A percentile compares a stretch with the other conserved stretches of the same genome.
Conservation (phyloP, 164 flowering plant species). For the Magnolia officinalis region DNA sequence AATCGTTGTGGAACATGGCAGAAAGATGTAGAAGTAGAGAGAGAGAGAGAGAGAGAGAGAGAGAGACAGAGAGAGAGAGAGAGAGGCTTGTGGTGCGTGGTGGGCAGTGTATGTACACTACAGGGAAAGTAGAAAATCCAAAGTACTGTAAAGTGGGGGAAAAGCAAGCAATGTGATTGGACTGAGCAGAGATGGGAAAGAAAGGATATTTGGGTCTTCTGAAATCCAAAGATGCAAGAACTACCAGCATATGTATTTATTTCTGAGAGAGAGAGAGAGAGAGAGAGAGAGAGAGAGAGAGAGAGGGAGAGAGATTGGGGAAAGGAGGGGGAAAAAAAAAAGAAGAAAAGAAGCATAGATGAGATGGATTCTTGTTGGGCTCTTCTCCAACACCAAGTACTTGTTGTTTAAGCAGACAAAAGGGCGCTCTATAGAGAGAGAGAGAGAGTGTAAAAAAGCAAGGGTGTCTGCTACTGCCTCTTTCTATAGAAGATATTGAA, state of each 20-base stretch:
- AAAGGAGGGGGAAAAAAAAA: not conserved
- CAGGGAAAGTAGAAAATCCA: not conserved
- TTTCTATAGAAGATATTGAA: not conserved
- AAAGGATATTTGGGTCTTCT: not conserved
- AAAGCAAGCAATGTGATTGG: not conserved
- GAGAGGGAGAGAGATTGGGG: not conserved
- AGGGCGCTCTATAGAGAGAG: conserved; percentile 8
- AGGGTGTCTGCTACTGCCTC: no score
- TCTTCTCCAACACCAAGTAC: conserved; percentile 36
- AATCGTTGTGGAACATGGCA: conserved; percentile 5
- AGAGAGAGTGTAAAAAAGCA: no score
- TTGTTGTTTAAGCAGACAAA: conserved; percentile 34
- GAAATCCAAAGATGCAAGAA: not conserved
- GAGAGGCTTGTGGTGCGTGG: not conserved
- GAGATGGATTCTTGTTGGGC: conserved; percentile 32
- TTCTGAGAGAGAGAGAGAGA: conserved; percentile 8
- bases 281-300: conserved; percentile 6
- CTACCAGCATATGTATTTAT: not conserved
- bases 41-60: conserved; percentile 5
- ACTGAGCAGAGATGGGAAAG: not conserved
- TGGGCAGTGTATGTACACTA: not conserved
- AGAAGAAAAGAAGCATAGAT: conserved; percentile 25
- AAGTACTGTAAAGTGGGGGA: conserved; percentile 1
- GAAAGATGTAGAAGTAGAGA: conserved; percentile 32
- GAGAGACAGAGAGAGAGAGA: conserved; percentile 11